Evolutionary conservation across 2,329 filamentous ascomycete genomes (phyloP), one percentile per base, ranked within the genome.

Genomic region (Fusarium illudens): DNA sequence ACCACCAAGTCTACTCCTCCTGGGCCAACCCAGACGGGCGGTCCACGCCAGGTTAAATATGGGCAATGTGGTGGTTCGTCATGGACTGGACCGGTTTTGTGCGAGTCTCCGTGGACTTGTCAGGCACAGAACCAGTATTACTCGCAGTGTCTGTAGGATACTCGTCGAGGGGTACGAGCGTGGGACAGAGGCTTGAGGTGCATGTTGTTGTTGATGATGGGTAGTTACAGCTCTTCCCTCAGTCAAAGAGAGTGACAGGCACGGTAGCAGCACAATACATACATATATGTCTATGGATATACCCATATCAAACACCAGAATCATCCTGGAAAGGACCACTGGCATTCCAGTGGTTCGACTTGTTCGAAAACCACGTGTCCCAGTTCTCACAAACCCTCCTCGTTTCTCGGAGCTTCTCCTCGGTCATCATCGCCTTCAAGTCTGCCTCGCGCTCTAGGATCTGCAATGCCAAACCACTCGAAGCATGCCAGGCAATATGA

Each of bases 81-180:
- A 6, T 70, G 67, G 67, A 70, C 56, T 44, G 67, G 67, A 1
- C 27, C 64, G 8, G 59, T 53, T 1, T 36, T 52, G 10, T 70
- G 67, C 1, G 67, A 48, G 32, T n/a, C 55, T 22, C 56, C 56
- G 0, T 70, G 56, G 13, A 62, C 60, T 17, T 70, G 67, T 20
- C 57, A 64, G 39, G 63, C 6, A 3, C 67, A 70, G 33, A 70
- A 70, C 9, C 56, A 64, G 37, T 70, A 67, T 63, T 70, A 70
- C 13, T 70, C 67, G 3, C 67, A 70, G 4, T 70, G 67, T 7
- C 11, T 44, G 20, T 44, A 44, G 15, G 12, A 17, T 27, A 4
- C 5, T 3, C 10, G n/a, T n/a, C n/a, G n/a, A n/a, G n/a, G n/a
- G n/a, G n/a, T n/a, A n/a, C n/a, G n/a, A n/a, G n/a, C n/a, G n/a